Evolutionary conservation across 257 asterid genomes (phyloP).

Genomic region (Petunia secreta): DNA sequence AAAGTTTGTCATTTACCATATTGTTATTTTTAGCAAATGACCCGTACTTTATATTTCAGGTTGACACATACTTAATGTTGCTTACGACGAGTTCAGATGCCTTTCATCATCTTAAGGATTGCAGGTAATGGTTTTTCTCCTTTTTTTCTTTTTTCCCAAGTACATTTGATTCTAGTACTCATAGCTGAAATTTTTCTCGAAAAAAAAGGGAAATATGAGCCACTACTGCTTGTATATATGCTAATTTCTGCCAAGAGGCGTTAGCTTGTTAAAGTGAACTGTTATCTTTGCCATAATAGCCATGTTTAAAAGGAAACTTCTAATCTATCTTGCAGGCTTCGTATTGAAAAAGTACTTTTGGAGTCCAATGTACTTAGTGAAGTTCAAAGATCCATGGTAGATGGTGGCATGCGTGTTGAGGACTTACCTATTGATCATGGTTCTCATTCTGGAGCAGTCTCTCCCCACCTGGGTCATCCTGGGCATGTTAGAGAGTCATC

Average conservation of each 20-base stretch:
- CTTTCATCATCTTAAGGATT: constrained; percentile 83
- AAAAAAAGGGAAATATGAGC: constrained; percentile 17
- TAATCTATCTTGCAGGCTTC: constrained; percentile 61
- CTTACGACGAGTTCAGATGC: constrained; percentile 90
- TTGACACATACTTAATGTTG: constrained; percentile 80
- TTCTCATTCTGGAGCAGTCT: constrained; percentile 56
- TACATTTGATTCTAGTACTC: constrained; percentile 2
- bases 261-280: constrained; percentile 28
- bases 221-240: background rate
- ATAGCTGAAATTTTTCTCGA: background rate
- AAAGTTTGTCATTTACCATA: background rate
- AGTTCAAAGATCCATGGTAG: constrained; percentile 83
- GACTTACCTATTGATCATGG: constrained; percentile 64
- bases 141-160: background rate
- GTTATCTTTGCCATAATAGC: constrained; percentile 10
- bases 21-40: background rate
- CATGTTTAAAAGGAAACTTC: constrained; percentile 24
- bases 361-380: constrained; percentile 88
- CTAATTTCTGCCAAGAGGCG: constrained; percentile 24
- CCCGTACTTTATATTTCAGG: constrained; percentile 47
- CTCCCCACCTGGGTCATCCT: constrained; percentile 65
- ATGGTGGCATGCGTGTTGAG: constrained; percentile 89
- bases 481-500: constrained; percentile 54
- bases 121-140: constrained; percentile 62
- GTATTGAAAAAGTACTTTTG: constrained; percentile 72